phyloP scores from a whole-genome alignment of 495 filamentous ascomycete genomes.

The Podospora fimiseda region DNA sequence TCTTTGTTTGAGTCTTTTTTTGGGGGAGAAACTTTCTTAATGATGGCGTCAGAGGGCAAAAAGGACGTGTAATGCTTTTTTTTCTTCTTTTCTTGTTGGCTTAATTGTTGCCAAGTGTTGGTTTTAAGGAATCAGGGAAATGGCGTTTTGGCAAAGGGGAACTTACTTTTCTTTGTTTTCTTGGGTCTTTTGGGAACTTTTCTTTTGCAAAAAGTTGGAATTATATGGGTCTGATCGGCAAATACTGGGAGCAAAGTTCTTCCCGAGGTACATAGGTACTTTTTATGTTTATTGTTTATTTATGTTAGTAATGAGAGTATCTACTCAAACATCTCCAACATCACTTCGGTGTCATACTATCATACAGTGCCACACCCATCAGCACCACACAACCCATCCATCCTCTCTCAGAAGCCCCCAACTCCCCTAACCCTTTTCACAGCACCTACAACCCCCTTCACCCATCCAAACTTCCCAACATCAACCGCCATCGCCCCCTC shows the following conservation, averaged over 20 bases:
- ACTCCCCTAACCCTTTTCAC: slow-evolving; percentile 55
- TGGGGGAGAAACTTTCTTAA: background rate
- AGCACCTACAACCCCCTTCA: slow-evolving; percentile 55
- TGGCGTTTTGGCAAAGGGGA: background rate
- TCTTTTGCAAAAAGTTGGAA: too few species aligned
- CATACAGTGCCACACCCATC: too few species aligned
- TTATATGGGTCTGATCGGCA: too few species aligned
- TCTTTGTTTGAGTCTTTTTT: slow-evolving; percentile 9
- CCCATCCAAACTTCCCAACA: slow-evolving; percentile 54
- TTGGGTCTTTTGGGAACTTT: background rate
- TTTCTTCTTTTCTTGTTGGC: background rate
- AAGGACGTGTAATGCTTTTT: background rate
- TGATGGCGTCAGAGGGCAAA: background rate
- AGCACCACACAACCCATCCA: too few species aligned
- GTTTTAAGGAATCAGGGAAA: background rate
- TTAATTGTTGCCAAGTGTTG: background rate
- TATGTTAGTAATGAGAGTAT: background rate
- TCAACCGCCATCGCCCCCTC: slow-evolving; percentile 54
- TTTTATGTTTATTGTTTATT: background rate
- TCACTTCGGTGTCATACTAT: too few species aligned
- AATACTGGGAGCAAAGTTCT: too few species aligned
- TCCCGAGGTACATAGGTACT: too few species aligned
- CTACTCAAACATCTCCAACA: too few species aligned
- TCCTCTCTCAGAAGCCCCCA: slow-evolving; percentile 55
- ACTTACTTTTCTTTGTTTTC: too few species aligned